A percentile compares a stretch with the other conserved stretches of the same genome.
phyloP scores from a whole-genome alignment of 2,329 filamentous ascomycete genomes.

The Trichoderma endophyticum region DNA sequence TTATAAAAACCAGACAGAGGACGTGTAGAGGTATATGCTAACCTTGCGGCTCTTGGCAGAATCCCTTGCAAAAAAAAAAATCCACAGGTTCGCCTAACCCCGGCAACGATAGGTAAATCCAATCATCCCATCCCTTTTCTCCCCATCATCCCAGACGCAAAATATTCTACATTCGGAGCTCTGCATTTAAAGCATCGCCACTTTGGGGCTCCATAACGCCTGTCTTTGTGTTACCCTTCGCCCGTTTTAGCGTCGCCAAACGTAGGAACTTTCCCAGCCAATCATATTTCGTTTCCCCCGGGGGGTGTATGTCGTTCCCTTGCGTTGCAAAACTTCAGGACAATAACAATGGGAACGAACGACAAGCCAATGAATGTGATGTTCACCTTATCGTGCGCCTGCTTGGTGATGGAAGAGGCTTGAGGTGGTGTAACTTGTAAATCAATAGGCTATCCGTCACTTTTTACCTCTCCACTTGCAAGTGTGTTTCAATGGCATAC shows the following conservation, averaged over 20 bases:
- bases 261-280: slow-evolving; percentile 14
- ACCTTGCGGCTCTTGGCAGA: background rate
- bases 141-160: background rate
- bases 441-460: background rate
- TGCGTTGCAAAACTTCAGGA: background rate
- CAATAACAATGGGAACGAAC: background rate
- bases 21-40: background rate
- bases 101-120: background rate
- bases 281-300: background rate
- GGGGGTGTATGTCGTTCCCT: background rate
- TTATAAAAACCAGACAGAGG: background rate
- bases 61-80: background rate
- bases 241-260: background rate
- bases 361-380: background rate
- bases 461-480: background rate
- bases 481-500: background rate
- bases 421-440: background rate
- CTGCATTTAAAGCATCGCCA: background rate
- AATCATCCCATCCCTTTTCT: background rate
- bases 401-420: background rate
- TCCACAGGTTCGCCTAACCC: background rate
- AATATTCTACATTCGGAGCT: background rate
- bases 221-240: background rate
- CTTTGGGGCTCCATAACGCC: background rate
- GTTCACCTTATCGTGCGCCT: background rate